phyloP scores from a whole-genome alignment of 2,329 filamentous ascomycete species.

The Byssoonygena ceratinophila region DNA sequence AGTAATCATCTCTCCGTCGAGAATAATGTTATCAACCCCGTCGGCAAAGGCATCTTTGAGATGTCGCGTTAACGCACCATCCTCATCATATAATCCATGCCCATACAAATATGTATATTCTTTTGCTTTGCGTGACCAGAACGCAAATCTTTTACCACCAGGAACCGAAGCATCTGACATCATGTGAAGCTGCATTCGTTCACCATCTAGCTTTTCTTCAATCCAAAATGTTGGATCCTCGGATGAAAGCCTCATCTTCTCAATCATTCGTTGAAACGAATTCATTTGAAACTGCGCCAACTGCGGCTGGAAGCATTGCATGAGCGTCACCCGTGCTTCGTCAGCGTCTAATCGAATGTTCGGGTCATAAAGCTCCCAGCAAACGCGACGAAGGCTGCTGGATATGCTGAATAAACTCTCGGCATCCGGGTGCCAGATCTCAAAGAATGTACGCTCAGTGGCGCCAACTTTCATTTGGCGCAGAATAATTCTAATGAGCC shows the following conservation, averaged over 20 bases:
- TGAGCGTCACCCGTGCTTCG: constrained; percentile 63
- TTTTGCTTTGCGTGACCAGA: constrained; percentile 94
- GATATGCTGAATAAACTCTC: constrained; percentile 78
- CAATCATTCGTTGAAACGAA: constrained; percentile 68
- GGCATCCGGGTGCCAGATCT: constrained; percentile 70
- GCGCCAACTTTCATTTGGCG: constrained; percentile 66
- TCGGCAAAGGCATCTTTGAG: constrained; percentile 65
- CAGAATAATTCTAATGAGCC: constrained; percentile 87
- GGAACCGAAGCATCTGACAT: constrained; percentile 54
- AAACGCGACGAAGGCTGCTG: constrained; percentile 78
- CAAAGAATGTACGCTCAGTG: constrained; percentile 78
- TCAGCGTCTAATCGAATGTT: constrained; percentile 62
- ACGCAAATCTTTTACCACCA: constrained; percentile 65
- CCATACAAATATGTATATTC: constrained; percentile 95
- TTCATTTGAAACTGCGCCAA: constrained; percentile 85
- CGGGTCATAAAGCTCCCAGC: constrained; percentile 80
- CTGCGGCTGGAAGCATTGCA: constrained; percentile 95
- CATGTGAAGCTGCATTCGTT: constrained; percentile 96
- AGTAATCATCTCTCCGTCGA: constrained; percentile 97
- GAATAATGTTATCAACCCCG: constrained; percentile 72
- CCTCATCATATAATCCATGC: constrained; percentile 59
- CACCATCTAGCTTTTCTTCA: constrained; percentile 93
- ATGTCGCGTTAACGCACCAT: constrained; percentile 68
- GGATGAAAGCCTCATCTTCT: constrained; percentile 53
- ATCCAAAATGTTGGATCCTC: constrained; percentile 82